These are phyloP conservation scores for Geotrichum europaeum DNA, from an alignment of 1,139 yeast genomes.

Conservation along the genomic window DNA sequence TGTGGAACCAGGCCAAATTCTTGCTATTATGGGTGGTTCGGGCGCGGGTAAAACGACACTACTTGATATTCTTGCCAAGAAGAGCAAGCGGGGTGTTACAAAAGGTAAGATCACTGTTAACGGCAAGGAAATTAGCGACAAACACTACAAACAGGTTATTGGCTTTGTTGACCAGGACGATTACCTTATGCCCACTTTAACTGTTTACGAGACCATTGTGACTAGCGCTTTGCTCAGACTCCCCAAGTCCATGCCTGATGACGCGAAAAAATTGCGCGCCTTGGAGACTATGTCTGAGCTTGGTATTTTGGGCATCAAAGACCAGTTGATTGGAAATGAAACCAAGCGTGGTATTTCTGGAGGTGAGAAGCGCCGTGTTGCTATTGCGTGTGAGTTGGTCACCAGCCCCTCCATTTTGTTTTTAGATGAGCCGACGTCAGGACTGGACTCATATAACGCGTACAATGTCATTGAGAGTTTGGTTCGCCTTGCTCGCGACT, in stretches of 20 bases:
- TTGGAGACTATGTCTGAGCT: conserved; percentile 79
- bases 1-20: conserved; percentile 78
- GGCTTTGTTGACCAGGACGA: conserved; percentile 99
- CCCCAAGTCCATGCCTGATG: conserved; percentile 69
- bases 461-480: conserved; percentile 82
- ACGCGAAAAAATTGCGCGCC: conserved; percentile 72
- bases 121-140: conserved; percentile 42
- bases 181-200: conserved; percentile 79
- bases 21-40: conserved; percentile 97
- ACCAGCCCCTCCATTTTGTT: conserved; percentile 66
- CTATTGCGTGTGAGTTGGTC: conserved; percentile 71
- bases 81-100: conserved; percentile 68
- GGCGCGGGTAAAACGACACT: conserved; percentile 97
- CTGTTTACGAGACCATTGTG: conserved; percentile 91
- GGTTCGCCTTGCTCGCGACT: conserved; percentile 71
- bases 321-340: conserved; percentile 82
- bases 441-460: conserved; percentile 90
- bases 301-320: conserved; percentile 75
- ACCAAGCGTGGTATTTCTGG: conserved; percentile 92
- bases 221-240: conserved; percentile 84
- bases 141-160: conserved; percentile 57
- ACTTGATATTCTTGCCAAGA: conserved; percentile 82
- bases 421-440: conserved; percentile 90
- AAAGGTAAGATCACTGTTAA: conserved; percentile 66
- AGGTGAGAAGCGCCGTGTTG: conserved; percentile 78